Base-by-base conservation (phyloP, 2,329 filamentous ascomycete genomes). In the Zymoseptoria crescenta region DNA sequence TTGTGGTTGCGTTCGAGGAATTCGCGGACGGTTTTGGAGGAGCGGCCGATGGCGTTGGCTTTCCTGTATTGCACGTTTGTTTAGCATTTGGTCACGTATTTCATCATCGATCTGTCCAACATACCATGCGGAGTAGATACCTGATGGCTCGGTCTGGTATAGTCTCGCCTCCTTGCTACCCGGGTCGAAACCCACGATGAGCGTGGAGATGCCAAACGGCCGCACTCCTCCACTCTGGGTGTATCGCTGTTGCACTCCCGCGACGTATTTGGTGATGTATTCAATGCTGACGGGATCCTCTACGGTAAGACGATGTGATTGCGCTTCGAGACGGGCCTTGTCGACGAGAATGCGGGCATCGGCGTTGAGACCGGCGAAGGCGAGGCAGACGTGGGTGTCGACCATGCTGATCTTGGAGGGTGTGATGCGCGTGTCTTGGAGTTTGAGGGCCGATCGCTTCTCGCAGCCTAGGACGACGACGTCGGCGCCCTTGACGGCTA, bases 1-100 rank as follows among this genome's bases (percentile, higher is more conserved):
- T 96, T 96, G 83, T 99, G 96, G 80, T 99, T 96, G 74, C 95
- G 87, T 79, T 99, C 94, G 67, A 99, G 85, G 78, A 99, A 99
- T 75, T 99, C 94, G 71, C 94, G 89, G 59, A 99, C 94, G 8
- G 94, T 99, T 84, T 99, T 99, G 84, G 91, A 96, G 56, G 93
- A 97, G 72, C 94, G 88, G 59, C 94, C 94, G 72, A 99, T 99
- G 59, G 94, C 94, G 73, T 99, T 99, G 70, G 94, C 95, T 83
- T 99, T 97, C 94, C 94, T 97, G 67, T 64, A 28, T 35, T 29
- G 21, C 27, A 30, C 56, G 3, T 35, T 52, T 53, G 56, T 54
- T 70, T 62, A 70, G 56, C 7, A 56, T 58, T 55, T 55, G 56
- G 35, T 56, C 20, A 30, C 13, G n/a, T 58, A 6, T n/a, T 16